phyloP scores from a whole-genome alignment of 2,329 filamentous ascomycete species.

The Colletotrichum incanum region DNA sequence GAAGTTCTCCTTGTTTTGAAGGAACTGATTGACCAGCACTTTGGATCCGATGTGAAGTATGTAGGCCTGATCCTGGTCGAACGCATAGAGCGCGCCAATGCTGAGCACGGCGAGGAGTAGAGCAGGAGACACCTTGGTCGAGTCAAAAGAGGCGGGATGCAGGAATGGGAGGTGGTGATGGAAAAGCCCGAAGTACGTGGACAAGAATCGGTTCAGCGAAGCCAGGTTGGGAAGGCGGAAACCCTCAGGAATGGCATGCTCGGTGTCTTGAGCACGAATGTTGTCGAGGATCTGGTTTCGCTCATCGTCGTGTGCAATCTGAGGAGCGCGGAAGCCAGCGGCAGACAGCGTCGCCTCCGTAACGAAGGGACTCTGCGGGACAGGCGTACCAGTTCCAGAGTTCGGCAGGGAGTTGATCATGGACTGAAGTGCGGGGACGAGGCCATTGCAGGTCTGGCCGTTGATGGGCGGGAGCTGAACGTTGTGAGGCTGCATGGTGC shows the following conservation, averaged over 20 bases:
- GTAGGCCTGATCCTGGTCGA: slow-evolving; percentile 97
- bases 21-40: slow-evolving; percentile 94
- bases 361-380: slow-evolving; percentile 81
- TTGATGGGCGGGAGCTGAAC: slow-evolving; percentile 77
- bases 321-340: slow-evolving; percentile 79
- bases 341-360: slow-evolving; percentile 69
- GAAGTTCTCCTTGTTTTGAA: slow-evolving; percentile 99
- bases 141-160: slow-evolving; percentile 91
- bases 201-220: slow-evolving; percentile 91
- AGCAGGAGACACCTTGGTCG: slow-evolving; percentile 84
- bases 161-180: slow-evolving; percentile 97
- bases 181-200: slow-evolving; percentile 97
- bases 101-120: slow-evolving; percentile 92
- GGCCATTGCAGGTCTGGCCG: slow-evolving; percentile 72
- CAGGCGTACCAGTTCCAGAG: slow-evolving; percentile 79
- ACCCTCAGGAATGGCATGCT: slow-evolving; percentile 87
- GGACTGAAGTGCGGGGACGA: slow-evolving; percentile 78
- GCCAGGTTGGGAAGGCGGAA: slow-evolving; percentile 88
- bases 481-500: slow-evolving; percentile 70
- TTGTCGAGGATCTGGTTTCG: slow-evolving; percentile 88
- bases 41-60: slow-evolving; percentile 98
- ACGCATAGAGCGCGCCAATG: slow-evolving; percentile 95
- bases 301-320: slow-evolving; percentile 88
- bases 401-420: slow-evolving; percentile 81
- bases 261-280: slow-evolving; percentile 84